Evolutionary conservation across 2,329 filamentous ascomycete species (phyloP).

Genomic region (Seiridium unicorne): DNA sequence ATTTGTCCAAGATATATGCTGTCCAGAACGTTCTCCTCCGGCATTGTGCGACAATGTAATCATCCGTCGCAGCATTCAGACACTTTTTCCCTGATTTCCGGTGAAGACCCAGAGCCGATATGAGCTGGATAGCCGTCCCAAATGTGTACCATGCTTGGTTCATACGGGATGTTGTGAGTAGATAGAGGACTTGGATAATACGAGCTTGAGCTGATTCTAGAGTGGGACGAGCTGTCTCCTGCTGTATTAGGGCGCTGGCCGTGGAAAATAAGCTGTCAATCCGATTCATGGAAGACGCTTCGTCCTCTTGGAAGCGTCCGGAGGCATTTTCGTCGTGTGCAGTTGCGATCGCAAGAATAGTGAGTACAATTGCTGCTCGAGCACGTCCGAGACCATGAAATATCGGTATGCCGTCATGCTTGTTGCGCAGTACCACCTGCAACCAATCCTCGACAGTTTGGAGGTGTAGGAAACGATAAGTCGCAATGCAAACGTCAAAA

Average conservation of each 20-base stretch:
- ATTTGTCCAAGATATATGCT: conserved; percentile 61
- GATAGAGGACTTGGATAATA: conserved; percentile 56
- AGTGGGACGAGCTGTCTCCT: conserved; percentile 51
- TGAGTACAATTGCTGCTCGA: conserved; percentile 44
- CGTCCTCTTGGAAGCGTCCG: conserved; percentile 20
- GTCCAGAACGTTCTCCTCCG: conserved; percentile 59
- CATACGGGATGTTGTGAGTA: conserved; percentile 56
- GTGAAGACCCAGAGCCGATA: conserved; percentile 42
- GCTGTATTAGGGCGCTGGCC: conserved; percentile 37
- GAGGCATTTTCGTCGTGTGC: conserved; percentile 40
- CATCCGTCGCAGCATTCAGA: conserved; percentile 12
- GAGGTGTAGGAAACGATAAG: conserved; percentile 56
- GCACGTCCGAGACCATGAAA: conserved; percentile 38
- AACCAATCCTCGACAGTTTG: conserved; percentile 49
- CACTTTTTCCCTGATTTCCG: conserved; percentile 20
- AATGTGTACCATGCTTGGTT: conserved; percentile 63
- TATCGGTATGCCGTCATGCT: conserved; percentile 32
- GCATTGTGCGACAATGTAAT: conserved; percentile 49
- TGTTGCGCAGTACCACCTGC: conserved; percentile 34
- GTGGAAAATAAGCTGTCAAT: conserved; percentile 27
- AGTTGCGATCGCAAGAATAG: conserved; percentile 46
- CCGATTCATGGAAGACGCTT: conserved; percentile 12
- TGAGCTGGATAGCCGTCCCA: conserved; percentile 53
- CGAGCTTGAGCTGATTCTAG: conserved; percentile 58
- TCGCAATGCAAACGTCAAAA: conserved; percentile 59